Evolutionary conservation across 495 filamentous ascomycete genomes (phyloP).

Genomic region (Aspergillus sparsus): DNA sequence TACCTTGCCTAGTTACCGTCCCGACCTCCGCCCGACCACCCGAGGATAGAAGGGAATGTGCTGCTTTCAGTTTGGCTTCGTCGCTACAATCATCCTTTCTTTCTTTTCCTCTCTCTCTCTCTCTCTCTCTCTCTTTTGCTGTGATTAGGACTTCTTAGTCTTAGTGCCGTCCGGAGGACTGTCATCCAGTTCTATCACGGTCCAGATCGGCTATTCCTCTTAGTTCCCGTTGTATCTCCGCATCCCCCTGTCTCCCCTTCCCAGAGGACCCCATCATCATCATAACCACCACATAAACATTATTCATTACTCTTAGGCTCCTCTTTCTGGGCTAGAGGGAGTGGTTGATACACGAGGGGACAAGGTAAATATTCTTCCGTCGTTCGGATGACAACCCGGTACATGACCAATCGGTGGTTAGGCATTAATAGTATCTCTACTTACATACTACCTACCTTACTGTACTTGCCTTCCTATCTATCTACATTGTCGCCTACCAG

Average conservation of each 20-base stretch:
- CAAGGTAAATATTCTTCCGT: slow-evolving; percentile 7
- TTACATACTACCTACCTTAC: background rate
- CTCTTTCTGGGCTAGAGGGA: background rate
- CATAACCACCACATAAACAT: background rate
- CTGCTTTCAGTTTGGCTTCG: background rate
- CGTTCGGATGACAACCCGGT: slow-evolving; percentile 7
- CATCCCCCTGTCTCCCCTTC: slow-evolving; percentile 4
- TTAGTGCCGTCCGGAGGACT: slow-evolving; percentile 12
- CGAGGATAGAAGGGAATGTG: slow-evolving; percentile 10
- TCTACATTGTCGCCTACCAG: background rate
- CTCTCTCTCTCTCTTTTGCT: too few species aligned
- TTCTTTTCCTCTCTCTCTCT: background rate
- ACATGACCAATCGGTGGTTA: slow-evolving; percentile 2
- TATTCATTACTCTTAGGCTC: background rate
- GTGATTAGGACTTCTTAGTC: slow-evolving; percentile 3
- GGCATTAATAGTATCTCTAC: background rate
- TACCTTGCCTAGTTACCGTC: slow-evolving; percentile 7
- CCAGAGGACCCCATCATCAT: background rate
- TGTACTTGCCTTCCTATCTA: background rate
- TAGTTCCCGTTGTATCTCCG: slow-evolving; percentile 13
- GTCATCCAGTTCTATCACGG: slow-evolving; percentile 15
- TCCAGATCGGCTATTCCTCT: slow-evolving; percentile 20
- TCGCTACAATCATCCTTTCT: slow-evolving; percentile 10
- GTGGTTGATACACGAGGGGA: too few species aligned
- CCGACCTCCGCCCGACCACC: slow-evolving; percentile 12